These are phyloP conservation scores for Russula sp. DNA, from an alignment of 768 basidiomycete species.

Conservation along the genomic window DNA sequence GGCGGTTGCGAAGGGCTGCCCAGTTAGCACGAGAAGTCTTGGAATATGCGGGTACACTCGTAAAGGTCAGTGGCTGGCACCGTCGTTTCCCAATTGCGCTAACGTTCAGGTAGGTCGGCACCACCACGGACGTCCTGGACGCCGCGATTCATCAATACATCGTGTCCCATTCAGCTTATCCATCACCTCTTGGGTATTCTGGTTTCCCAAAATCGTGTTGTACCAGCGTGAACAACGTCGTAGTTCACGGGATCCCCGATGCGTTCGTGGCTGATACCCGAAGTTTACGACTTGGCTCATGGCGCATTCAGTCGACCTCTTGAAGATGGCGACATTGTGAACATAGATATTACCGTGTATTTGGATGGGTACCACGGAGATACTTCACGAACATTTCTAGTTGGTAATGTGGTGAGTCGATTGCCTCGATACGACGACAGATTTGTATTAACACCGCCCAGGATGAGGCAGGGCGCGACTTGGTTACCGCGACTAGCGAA, in stretches of 20 bases:
- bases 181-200: constrained; percentile 76
- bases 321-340: constrained; percentile 81
- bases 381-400: constrained; percentile 78
- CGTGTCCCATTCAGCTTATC: constrained; percentile 68
- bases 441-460: constrained; percentile 33
- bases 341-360: constrained; percentile 84
- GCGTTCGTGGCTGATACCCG: constrained; percentile 49
- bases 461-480: constrained; percentile 68
- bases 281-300: constrained; percentile 5
- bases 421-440: background rate
- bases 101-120: constrained; percentile 48
- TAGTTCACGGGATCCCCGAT: constrained; percentile 89
- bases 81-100: constrained; percentile 5
- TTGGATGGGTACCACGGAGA: constrained; percentile 87
- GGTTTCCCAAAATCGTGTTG: constrained; percentile 78
- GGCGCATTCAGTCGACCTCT: constrained; percentile 61
- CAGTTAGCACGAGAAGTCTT: constrained; percentile 24
- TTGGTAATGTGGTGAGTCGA: constrained; percentile 67
- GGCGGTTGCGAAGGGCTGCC: constrained; percentile 24
- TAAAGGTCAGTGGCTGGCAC: constrained; percentile 20
- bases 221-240: constrained; percentile 85
- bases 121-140: constrained; percentile 77
- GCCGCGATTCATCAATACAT: constrained; percentile 69
- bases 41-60: constrained; percentile 27
- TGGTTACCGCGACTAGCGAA: constrained; percentile 58